phyloP scores from a whole-genome alignment of 306 rosid species.

The Casuarina equisetifolia region DNA sequence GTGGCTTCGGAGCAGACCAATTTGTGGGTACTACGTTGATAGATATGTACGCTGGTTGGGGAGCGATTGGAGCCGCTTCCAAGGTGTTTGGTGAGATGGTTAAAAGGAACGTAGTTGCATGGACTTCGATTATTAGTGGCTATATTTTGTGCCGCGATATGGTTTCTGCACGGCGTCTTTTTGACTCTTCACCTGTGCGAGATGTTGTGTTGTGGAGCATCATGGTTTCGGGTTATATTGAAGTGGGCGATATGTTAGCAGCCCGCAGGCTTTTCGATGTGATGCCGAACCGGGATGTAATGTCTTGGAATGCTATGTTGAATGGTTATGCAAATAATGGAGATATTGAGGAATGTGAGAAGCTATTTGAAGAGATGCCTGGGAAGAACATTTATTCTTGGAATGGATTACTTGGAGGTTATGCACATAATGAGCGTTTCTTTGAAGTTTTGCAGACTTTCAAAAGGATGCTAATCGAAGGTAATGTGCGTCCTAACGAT shows the following conservation, averaged over 20 bases:
- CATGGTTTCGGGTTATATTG: conserved; percentile 45
- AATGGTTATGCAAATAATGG: conserved; percentile 47
- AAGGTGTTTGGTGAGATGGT: conserved; percentile 49
- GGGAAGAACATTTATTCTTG: conserved; percentile 53
- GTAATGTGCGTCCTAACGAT: conserved; percentile 46
- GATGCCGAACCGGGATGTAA: conserved; percentile 44
- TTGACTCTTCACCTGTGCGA: conserved; percentile 43
- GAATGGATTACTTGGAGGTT: conserved; percentile 51
- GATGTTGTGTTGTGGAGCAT: conserved; percentile 55
- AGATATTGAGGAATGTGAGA: conserved; percentile 34
- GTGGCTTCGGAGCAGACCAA: conserved; percentile 36
- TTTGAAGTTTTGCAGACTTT: conserved; percentile 38
- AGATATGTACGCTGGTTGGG: conserved; percentile 41
- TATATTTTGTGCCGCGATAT: conserved; percentile 39
- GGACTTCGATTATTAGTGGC: conserved; percentile 54
- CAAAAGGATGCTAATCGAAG: conserved; percentile 45
- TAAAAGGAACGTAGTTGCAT: conserved; percentile 44
- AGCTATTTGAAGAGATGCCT: conserved; percentile 45
- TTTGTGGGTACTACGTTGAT: conserved; percentile 47
- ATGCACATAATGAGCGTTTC: conserved; percentile 32
- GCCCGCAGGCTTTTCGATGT: conserved; percentile 47
- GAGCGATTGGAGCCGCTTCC: conserved; percentile 40
- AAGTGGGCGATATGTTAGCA: conserved; percentile 26
- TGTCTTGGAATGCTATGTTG: conserved; percentile 53
- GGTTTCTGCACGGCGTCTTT: conserved; percentile 41